Base-by-base conservation (phyloP, 768 basidiomycete species). In the Rhizopogon rudus region DNA sequence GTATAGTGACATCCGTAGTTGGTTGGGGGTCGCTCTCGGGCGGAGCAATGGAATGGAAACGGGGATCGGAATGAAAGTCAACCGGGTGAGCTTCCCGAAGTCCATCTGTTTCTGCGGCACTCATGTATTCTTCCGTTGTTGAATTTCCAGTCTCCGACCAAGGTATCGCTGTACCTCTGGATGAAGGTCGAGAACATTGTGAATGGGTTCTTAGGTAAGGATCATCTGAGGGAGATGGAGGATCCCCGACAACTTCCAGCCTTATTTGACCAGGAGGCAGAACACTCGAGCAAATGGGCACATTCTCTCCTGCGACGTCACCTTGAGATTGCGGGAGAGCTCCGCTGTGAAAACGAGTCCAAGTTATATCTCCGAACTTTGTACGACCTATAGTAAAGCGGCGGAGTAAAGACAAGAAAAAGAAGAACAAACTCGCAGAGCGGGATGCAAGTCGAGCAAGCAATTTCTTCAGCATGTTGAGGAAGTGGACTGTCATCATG, bases 11-110 rank as follows among this genome's bases (percentile, higher is more conserved):
- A 1, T 48, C 45, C 1, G n/a, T 8, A 16, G 56, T 61, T 6
- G 57, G 61, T 28, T 29, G 54, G 31, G 20, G 43, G 28, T 54
- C 39, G 1, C 1, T 28, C 31, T 22, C 48, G 2, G 61, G 63
- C 28, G 10, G 33, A 8, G 60, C 57, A 44, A 58, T 28, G 5
- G 31, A 13, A 10, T n/a, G 14, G 16, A 12, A 25, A 3, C n/a
- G 20, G 9, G 7, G n/a, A 16, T 40, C n/a, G 40, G 8, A 9
- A 46, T 46, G 22, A 14, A 46, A 3, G 9, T 33, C 25, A 25
- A 25, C 25, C 25, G 25, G 25, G 25, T 3, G 25, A 25, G 25
- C 4, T 4, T 3, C 25, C 25, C 25, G 31, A 31, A 31, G 22
- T 12, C 31, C 14, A 46, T 46, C 31, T 25, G 13, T 8, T 5